These are phyloP conservation scores for Phytophthora quininea DNA, from an alignment of 352 stramenopile species.

Conservation along the genomic window DNA sequence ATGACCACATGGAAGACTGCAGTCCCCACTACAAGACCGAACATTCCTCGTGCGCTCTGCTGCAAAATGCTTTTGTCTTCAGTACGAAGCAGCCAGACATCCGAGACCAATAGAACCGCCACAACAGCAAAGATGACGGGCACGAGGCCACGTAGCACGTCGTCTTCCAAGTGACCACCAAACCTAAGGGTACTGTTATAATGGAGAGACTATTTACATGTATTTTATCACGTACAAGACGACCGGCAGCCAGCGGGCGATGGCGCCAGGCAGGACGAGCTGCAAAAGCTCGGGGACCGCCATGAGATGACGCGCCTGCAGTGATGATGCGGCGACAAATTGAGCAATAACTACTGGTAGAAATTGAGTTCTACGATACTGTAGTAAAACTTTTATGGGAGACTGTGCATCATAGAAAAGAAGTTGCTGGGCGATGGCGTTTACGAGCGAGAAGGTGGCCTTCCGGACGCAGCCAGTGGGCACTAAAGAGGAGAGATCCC, in stretches of 20 bases:
- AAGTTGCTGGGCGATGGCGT: slow-evolving; percentile 20
- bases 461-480: background rate
- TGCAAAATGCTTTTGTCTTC: slow-evolving; percentile 2
- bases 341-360: background rate
- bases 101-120: slow-evolving; percentile 33
- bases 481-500: slow-evolving; percentile 21
- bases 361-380: too few relatives aligned
- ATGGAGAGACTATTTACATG: slow-evolving; percentile 4
- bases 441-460: slow-evolving; percentile 21
- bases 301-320: slow-evolving; percentile 28
- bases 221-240: slow-evolving; percentile 9
- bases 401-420: background rate
- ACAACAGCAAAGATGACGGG: slow-evolving; percentile 43
- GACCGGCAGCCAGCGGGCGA: slow-evolving; percentile 30
- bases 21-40: slow-evolving; percentile 46
- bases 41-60: slow-evolving; percentile 24
- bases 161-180: slow-evolving; percentile 49
- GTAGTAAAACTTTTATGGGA: background rate
- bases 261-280: slow-evolving; percentile 26
- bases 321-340: background rate
- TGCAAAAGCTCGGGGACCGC: slow-evolving; percentile 27
- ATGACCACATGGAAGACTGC: slow-evolving; percentile 61
- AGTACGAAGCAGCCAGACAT: slow-evolving; percentile 35
- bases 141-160: slow-evolving; percentile 48
- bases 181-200: slow-evolving; percentile 21